Evolutionary conservation across 192 early-diverging fungal genomes (phyloP), one percentile per base, ranked within the genome.

Genomic region (Phlyctochytrium bullatum): DNA sequence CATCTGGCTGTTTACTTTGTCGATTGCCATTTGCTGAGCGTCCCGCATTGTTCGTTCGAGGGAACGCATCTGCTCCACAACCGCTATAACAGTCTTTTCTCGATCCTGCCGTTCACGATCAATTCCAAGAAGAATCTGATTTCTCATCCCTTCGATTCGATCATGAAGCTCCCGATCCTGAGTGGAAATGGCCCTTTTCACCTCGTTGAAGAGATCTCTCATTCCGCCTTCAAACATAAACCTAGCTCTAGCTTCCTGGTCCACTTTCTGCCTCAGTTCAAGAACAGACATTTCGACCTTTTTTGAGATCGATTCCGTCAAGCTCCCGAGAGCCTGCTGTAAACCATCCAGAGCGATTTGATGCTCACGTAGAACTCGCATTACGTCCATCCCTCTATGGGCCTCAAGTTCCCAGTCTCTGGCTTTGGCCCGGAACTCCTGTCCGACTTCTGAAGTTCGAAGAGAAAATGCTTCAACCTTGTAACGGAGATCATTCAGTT

Each of bases 341-440:
- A 81, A 52, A 1, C 29, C 29, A 2, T 50, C 67, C 2, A 81
- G 34, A 1, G 72, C 68, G 16, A 61, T 28, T 14, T 81, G 76
- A 47, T 81, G 79, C 20, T 79, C 79, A 40, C 66, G 68, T 6
- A 76, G 52, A 0, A 69, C 68, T 12, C 79, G 62, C 63, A 73
- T 28, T 2, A 65, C 60, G 35, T 81, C 79, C 2, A 66, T 65
- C 16, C 71, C 72, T 0, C 78, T 64, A 1, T 59, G 66, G 16
- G 47, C 40, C 29, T 78, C 73, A 29, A 64, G 47, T 29, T 78
- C 73, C 53, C 54, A 51, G 51, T 81, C 79, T 40, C 65, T 23
- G 1, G 66, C 56, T 50, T 64, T 65, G 1, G 62, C 50, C 0
- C 72, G 34, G 6, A 81, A 59, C 36, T 73, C 70, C 30, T 70